Percentiles rank a stretch among this genome's conserved stretches.
Evolutionary conservation across 83 land plant species (phyloP).

Genomic region (Thuja plicata): DNA sequence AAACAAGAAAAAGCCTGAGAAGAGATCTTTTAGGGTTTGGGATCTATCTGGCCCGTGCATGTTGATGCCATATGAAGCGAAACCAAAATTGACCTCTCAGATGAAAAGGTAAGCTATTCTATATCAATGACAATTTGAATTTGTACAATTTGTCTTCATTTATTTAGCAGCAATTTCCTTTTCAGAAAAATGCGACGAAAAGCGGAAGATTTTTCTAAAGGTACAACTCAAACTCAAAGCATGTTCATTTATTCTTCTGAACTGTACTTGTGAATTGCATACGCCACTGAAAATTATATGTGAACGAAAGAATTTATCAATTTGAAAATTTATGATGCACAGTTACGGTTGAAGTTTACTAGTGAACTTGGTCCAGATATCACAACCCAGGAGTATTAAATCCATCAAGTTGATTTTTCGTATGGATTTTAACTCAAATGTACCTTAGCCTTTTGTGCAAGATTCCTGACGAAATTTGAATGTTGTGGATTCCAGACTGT

Average conservation of each 20-base stretch:
- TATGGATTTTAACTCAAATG: not conserved
- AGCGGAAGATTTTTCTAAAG: not conserved
- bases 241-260: not conserved
- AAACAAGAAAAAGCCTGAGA: not conserved
- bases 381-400: not conserved
- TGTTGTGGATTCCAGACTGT: not conserved
- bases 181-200: not conserved
- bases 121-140: not conserved
- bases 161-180: not conserved
- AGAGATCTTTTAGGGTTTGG: not conserved
- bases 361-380: not conserved
- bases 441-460: not conserved
- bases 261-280: not conserved
- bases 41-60: not conserved
- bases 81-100: not conserved
- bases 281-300: not conserved
- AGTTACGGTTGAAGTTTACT: not conserved
- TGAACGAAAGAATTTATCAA: not conserved
- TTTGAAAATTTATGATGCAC: not conserved
- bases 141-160: not conserved
- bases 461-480: not conserved
- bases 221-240: not conserved
- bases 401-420: not conserved
- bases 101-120: not conserved
- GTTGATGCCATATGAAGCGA: not conserved